Evolutionary conservation across 805 yeast species (phyloP).

Genomic region (Lipomyces mesembrius): DNA sequence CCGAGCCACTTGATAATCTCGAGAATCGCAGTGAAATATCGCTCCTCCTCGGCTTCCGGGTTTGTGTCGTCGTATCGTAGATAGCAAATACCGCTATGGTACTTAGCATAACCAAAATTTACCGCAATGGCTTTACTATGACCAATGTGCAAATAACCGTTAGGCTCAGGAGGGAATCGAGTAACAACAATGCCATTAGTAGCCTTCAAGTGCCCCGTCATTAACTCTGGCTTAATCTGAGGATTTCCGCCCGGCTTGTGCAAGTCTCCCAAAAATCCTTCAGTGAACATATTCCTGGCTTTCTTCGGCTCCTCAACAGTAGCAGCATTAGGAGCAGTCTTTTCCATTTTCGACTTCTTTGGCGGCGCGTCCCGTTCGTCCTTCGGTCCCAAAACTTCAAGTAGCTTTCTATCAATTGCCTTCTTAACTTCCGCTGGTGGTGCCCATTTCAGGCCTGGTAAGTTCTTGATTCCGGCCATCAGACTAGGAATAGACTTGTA

Average conservation of each 20-base stretch:
- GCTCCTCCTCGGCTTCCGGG: constrained; percentile 98
- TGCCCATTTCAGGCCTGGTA: constrained; percentile 89
- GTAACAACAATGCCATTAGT: constrained; percentile 86
- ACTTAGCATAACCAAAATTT: constrained; percentile 95
- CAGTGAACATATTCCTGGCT: constrained; percentile 69
- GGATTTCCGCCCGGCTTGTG: constrained; percentile 96
- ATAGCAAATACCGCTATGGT: constrained; percentile 83
- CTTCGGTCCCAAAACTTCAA: constrained; percentile 83
- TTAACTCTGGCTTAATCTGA: constrained; percentile 83
- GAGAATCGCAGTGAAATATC: constrained; percentile 80
- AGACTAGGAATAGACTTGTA: constrained; percentile 78
- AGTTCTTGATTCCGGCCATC: constrained; percentile 73
- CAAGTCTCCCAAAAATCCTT: constrained; percentile 93
- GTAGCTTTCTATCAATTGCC: constrained; percentile 75
- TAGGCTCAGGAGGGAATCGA: constrained; percentile 98
- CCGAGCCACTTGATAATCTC: constrained; percentile 94
- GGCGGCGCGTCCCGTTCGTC: constrained; percentile 89
- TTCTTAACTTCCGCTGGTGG: constrained; percentile 86
- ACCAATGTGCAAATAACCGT: constrained; percentile 96
- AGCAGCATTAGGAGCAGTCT: constrained; percentile 36
- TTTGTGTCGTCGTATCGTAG: constrained; percentile 96
- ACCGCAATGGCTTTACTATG: constrained; percentile 98
- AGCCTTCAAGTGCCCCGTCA: constrained; percentile 75
- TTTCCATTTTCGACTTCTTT: constrained; percentile 57
- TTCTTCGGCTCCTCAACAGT: constrained; percentile 51